Percentiles rank a stretch among this genome's conserved stretches.
phyloP scores from a whole-genome alignment of 2,329 filamentous ascomycete genomes.

The Phialemonium atrogriseum region DNA sequence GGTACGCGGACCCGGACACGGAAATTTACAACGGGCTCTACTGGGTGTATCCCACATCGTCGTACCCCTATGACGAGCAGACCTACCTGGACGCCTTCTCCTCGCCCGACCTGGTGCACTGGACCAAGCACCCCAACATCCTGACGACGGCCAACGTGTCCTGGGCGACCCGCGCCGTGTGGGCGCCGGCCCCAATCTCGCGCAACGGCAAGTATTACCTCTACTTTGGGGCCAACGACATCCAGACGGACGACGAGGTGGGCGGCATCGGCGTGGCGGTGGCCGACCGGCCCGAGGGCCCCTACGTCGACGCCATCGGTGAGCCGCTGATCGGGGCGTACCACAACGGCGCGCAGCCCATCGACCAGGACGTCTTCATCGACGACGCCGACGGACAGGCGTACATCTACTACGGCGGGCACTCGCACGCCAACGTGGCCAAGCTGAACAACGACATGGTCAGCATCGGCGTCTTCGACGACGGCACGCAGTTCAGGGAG shows the following conservation, averaged over 20 bases:
- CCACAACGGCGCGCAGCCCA: conserved; percentile 37
- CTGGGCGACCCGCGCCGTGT: conserved; percentile 37
- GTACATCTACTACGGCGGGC: conserved; percentile 35
- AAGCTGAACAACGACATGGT: conserved; percentile 35
- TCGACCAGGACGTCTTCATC: conserved; percentile 35
- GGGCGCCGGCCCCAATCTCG: conserved; percentile 36
- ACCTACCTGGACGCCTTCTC: conserved; percentile 44
- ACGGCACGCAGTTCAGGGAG: conserved; percentile 29
- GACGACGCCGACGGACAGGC: conserved; percentile 30
- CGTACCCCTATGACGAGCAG: conserved; percentile 34
- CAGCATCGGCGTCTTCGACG: conserved; percentile 29
- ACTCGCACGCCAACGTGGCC: conserved; percentile 32
- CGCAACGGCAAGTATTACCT: conserved; percentile 38
- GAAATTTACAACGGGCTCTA: conserved; percentile 35
- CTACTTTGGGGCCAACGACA: conserved; percentile 42
- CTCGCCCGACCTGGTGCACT: conserved; percentile 36
- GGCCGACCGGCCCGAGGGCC: conserved; percentile 26
- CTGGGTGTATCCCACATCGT: conserved; percentile 41
- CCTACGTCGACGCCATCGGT: conserved; percentile 32
- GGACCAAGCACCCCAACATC: conserved; percentile 37
- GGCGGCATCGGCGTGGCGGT: conserved; percentile 34
- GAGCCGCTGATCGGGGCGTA: conserved; percentile 32
- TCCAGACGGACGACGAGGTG: conserved; percentile 23
- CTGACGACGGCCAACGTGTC: conserved; percentile 28
- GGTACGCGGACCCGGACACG: conserved; percentile 43